Conservation (phyloP, 352 stramenopile genomes). For the Globisporangium cylindrosporum region DNA sequence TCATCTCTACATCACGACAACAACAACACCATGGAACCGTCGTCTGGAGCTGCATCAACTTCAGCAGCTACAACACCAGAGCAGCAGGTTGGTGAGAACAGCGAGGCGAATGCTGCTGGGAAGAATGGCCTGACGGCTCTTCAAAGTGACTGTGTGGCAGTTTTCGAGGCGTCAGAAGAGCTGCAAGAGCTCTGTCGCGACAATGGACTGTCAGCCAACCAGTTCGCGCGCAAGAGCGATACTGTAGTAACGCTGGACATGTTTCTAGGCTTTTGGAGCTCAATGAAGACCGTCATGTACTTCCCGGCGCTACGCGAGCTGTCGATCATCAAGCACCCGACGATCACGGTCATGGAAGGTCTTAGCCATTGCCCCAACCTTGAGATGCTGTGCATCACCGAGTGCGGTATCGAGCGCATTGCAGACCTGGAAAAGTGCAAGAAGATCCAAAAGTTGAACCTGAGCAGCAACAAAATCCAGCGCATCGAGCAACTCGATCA, state of each 20-base stretch:
- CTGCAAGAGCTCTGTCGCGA: slow-evolving; percentile 64
- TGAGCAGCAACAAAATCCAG: slow-evolving; percentile 66
- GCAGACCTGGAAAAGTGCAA: slow-evolving; percentile 38
- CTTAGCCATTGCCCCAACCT: slow-evolving; percentile 47
- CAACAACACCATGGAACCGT: background rate
- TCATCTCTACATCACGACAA: background rate
- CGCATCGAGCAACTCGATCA: slow-evolving; percentile 49
- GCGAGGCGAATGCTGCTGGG: background rate
- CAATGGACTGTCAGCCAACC: slow-evolving; percentile 51
- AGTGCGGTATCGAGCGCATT: slow-evolving; percentile 62
- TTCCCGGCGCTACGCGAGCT: slow-evolving; percentile 65
- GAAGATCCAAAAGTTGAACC: slow-evolving; percentile 60
- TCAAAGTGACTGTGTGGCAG: slow-evolving; percentile 31
- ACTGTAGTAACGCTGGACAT: slow-evolving; percentile 50
- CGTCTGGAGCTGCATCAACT: background rate
- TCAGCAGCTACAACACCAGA: background rate
- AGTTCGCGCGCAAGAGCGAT: slow-evolving; percentile 50
- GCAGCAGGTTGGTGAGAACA: slow-evolving; percentile 3
- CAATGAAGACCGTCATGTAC: slow-evolving; percentile 63
- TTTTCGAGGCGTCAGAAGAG: slow-evolving; percentile 45
- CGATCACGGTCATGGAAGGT: slow-evolving; percentile 52
- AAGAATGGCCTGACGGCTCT: slow-evolving; percentile 20
- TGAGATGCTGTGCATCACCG: slow-evolving; percentile 60
- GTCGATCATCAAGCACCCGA: slow-evolving; percentile 75
- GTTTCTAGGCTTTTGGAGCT: slow-evolving; percentile 79